Conservation (phyloP, 108 stramenopile genomes). For the Skeletonema marinoi region DNA sequence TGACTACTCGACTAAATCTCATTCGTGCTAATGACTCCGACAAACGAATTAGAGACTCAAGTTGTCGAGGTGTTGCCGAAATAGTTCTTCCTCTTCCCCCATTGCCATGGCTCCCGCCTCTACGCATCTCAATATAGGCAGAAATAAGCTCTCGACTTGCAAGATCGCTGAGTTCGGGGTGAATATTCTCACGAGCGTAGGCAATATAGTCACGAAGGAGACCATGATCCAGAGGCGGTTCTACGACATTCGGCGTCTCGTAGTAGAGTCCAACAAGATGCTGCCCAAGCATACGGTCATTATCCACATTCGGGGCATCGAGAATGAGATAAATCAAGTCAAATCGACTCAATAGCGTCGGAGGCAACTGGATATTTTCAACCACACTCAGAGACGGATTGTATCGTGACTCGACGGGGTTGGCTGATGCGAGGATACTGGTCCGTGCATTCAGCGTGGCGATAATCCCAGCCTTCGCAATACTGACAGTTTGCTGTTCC, state of each 20-base stretch:
- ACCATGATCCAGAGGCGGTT: slow-evolving; percentile 79
- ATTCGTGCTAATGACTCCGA: slow-evolving; percentile 94
- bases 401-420: slow-evolving; percentile 97
- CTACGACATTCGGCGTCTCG: slow-evolving; percentile 73
- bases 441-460: slow-evolving; percentile 97
- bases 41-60: slow-evolving; percentile 97
- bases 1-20: slow-evolving; percentile 75
- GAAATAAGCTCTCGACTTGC: slow-evolving; percentile 87
- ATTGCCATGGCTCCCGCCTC: slow-evolving; percentile 61
- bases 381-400: slow-evolving; percentile 96
- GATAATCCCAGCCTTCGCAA: slow-evolving; percentile 99
- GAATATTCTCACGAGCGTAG: slow-evolving; percentile 85
- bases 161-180: slow-evolving; percentile 86
- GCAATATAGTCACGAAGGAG: slow-evolving; percentile 95
- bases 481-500: slow-evolving; percentile 99
- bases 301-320: slow-evolving; percentile 87
- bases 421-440: slow-evolving; percentile 97
- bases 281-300: slow-evolving; percentile 88
- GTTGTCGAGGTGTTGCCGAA: slow-evolving; percentile 98
- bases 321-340: slow-evolving; percentile 99
- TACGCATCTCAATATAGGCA: slow-evolving; percentile 94
- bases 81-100: slow-evolving; percentile 87
- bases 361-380: slow-evolving; percentile 98
- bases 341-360: slow-evolving; percentile 96
- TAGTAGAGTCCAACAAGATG: slow-evolving; percentile 93